A percentile compares a stretch with the other conserved stretches of the same genome.
These are phyloP conservation scores for Coemansia sp. DNA, from an alignment of 192 early-diverging fungal genomes.

Conservation along the genomic window DNA sequence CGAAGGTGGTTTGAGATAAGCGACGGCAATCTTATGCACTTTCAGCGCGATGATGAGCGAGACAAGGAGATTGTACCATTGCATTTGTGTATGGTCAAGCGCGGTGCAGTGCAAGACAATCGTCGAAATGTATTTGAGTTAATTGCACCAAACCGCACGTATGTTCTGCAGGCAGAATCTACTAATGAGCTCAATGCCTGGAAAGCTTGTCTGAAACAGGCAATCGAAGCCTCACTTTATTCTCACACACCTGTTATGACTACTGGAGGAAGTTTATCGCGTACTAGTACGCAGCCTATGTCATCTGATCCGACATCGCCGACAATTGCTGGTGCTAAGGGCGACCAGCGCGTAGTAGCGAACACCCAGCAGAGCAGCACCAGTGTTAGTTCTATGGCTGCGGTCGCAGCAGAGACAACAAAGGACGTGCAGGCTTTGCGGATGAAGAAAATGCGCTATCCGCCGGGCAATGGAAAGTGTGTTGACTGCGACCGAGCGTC, in stretches of 20 bases:
- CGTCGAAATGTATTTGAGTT: slow-evolving; percentile 78
- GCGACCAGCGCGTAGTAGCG: slow-evolving; percentile 6
- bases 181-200: slow-evolving; percentile 69
- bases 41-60: slow-evolving; percentile 59
- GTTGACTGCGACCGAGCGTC: slow-evolving; percentile 60
- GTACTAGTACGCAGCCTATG: slow-evolving; percentile 17
- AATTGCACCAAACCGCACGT: slow-evolving; percentile 75
- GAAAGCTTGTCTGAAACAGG: slow-evolving; percentile 60
- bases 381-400: not conserved
- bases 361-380: slow-evolving; percentile 11
- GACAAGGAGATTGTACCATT: slow-evolving; percentile 61
- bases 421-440: slow-evolving; percentile 21
- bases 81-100: slow-evolving; percentile 74
- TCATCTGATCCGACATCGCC: not conserved
- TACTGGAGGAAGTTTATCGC: not conserved
- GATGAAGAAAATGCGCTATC: slow-evolving; percentile 22
- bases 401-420: not conserved
- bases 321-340: not conserved
- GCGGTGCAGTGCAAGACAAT: slow-evolving; percentile 57
- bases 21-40: slow-evolving; percentile 59
- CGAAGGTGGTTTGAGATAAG: slow-evolving; percentile 75
- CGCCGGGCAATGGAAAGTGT: slow-evolving; percentile 53
- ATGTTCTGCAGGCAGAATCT: slow-evolving; percentile 75
- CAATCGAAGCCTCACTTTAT: slow-evolving; percentile 48
- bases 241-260: slow-evolving; percentile 14